Evolutionary conservation across 345 rosid genomes (phyloP), one percentile per base, ranked within the genome.

Genomic region (Hypericum androsaemum): DNA sequence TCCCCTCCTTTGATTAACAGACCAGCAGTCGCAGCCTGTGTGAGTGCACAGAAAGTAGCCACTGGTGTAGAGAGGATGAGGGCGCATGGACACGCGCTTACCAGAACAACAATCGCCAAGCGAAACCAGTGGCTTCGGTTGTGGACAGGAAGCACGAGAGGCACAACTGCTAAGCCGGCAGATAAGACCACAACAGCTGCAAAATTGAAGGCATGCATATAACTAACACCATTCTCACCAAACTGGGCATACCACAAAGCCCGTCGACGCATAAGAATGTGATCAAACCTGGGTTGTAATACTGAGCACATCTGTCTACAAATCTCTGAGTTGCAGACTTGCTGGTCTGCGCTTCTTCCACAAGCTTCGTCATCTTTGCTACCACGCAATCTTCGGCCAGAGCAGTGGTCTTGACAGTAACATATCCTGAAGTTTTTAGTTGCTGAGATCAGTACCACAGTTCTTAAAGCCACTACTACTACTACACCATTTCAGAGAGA

Each of bases 71-170:
- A 92, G 45, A 92, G 84, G 53, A 92, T 69, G 5, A 92, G 85
- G 2, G 88, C 90, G 58, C 98, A 92, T 32, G 97, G 98, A 48
- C 98, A 92, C 49, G 88, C 94, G 53, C 95, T 88, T 12, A 92
- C 98, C 59, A 92, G 53, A 43, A 85, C 82, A 10, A 92, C 98
- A 49, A 92, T 56, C 47, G 97, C 90, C 54, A 92, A 70, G 60
- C 76, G 80, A 55, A 92, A 54, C 97, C 97, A 88, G 22, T 77
- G 71, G 8, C 49, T 63, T 37, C 14, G 63, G 63, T 81, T 64
- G 4, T 61, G 70, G 54, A 67, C 56, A 48, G 70, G 63, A 6
- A 85, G 0, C 41, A 69, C 82, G 0, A 63, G 37, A 7, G 98
- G 98, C 56, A 88, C 37, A 49, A 77, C 56, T 5, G 76, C 89